Conservation (phyloP, 192 early-diverging fungal genomes). For the Podila horticola region DNA sequence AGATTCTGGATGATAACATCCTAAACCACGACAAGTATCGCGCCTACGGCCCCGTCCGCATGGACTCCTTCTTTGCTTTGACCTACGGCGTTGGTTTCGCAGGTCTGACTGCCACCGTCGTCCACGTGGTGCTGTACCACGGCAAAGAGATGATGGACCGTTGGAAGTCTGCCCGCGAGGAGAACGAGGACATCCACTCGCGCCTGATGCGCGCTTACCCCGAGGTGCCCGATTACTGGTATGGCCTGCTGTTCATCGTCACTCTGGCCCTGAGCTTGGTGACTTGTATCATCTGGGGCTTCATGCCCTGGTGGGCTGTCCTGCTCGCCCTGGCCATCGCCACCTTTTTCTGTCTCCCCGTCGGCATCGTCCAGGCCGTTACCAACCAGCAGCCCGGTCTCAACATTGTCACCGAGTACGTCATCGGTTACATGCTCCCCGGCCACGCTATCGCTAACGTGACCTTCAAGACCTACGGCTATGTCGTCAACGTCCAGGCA, state of each 20-base stretch:
- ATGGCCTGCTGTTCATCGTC: slow-evolving; percentile 53
- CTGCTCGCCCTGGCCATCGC: slow-evolving; percentile 66
- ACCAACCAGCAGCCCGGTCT: slow-evolving; percentile 58
- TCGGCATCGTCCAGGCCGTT: slow-evolving; percentile 82
- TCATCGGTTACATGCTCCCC: slow-evolving; percentile 80
- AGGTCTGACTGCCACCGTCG: slow-evolving; percentile 59
- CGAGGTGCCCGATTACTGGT: slow-evolving; percentile 72
- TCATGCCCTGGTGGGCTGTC: slow-evolving; percentile 82
- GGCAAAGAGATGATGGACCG: slow-evolving; percentile 72
- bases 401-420: slow-evolving; percentile 83
- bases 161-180: slow-evolving; percentile 32
- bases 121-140: slow-evolving; percentile 69
- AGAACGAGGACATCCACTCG: slow-evolving; percentile 68
- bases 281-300: slow-evolving; percentile 54
- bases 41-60: slow-evolving; percentile 49
- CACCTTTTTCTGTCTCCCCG: slow-evolving; percentile 73
- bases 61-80: slow-evolving; percentile 4
- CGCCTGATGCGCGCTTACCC: slow-evolving; percentile 70
- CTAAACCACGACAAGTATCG: slow-evolving; percentile 43
- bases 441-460: slow-evolving; percentile 84
- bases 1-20: neutral
- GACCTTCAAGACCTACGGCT: slow-evolving; percentile 85
- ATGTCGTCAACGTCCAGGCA: slow-evolving; percentile 77
- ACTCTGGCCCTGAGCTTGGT: slow-evolving; percentile 54
- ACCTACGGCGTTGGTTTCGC: slow-evolving; percentile 60